Evolutionary conservation across 768 basidiomycete genomes (phyloP), one percentile per base, ranked within the genome.

Genomic region (Chalciporus chontae): DNA sequence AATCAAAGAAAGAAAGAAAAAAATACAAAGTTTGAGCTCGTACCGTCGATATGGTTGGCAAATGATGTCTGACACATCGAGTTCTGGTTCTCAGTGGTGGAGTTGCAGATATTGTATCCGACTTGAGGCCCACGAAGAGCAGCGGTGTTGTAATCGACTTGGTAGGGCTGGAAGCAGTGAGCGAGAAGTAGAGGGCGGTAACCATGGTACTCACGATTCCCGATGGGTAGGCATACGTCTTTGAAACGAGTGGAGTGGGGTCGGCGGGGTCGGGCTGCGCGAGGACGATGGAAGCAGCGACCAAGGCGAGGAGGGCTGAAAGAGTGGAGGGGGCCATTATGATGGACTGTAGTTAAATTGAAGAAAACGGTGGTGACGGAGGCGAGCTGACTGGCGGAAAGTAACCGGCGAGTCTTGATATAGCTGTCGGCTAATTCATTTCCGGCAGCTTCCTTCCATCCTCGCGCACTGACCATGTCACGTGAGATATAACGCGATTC

Each of bases 51-150:
- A 51, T 64, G 77, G 79, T 87, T 87, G 50, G 84, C 70, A 66
- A 80, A 79, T 8, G 75, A 70, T 0, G 86, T 90, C 66, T 90
- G 88, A 65, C 88, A 90, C 31, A 79, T 65, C 0, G 87, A 86
- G 8, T 70, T 45, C 52, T 78, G 78, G 65, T 73, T 77, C 49
- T 80, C 73, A 0, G 86, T 87, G 15, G 83, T 80, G 0, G 78
- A 76, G 65, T 86, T 87, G 65, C 84, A 87, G 10, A 70, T 59
- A 63, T 85, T 85, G 73, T 84, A 85, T 14, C 87, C 86, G 17
- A 59, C 57, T 61, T 88, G 86, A 13, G 69, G 58, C 13, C 84
- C 85, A 48, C 85, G 81, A 21, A 63, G 59, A 39, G 69, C 68
- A 11, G 62, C 43, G 52, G 68, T 66, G 38, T 73, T 63, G 27